Conservation (phyloP, 768 basidiomycete genomes). For the Tylopilus sp. region DNA sequence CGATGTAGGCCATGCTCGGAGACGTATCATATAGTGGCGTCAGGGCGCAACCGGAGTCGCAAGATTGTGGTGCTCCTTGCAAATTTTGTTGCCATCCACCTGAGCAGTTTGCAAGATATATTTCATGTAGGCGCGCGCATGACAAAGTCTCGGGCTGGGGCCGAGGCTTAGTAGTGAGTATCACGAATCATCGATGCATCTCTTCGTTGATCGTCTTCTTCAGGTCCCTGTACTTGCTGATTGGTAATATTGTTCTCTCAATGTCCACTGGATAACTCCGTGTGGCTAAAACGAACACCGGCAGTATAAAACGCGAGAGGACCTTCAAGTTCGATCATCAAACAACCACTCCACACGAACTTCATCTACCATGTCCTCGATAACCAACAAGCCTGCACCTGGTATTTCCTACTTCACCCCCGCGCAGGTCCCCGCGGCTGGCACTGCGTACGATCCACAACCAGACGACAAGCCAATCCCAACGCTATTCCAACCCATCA, state of each 20-base stretch:
- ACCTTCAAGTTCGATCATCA: neutral
- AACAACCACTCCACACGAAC: neutral
- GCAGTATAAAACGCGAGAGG: constrained; percentile 1
- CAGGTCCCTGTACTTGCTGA: neutral
- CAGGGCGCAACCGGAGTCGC: no score
- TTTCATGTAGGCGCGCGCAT: no score
- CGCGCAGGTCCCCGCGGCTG: constrained; percentile 41
- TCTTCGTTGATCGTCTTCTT: no score
- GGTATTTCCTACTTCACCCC: constrained; percentile 47
- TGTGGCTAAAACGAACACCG: neutral
- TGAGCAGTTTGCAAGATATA: no score
- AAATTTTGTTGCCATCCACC: no score
- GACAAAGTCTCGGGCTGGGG: no score
- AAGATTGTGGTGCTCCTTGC: no score
- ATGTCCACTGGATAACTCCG: no score
- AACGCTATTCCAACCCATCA: constrained; percentile 52
- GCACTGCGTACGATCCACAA: constrained; percentile 42
- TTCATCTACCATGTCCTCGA: constrained; percentile 4
- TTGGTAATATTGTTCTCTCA: neutral
- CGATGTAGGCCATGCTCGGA: no score
- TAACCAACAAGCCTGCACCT: constrained; percentile 39
- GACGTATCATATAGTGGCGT: no score
- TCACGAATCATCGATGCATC: no score
- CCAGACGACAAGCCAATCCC: constrained; percentile 39
- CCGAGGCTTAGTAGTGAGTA: no score